phyloP scores from a whole-genome alignment of 2,329 filamentous ascomycete genomes.

The Lojkania enalia region DNA sequence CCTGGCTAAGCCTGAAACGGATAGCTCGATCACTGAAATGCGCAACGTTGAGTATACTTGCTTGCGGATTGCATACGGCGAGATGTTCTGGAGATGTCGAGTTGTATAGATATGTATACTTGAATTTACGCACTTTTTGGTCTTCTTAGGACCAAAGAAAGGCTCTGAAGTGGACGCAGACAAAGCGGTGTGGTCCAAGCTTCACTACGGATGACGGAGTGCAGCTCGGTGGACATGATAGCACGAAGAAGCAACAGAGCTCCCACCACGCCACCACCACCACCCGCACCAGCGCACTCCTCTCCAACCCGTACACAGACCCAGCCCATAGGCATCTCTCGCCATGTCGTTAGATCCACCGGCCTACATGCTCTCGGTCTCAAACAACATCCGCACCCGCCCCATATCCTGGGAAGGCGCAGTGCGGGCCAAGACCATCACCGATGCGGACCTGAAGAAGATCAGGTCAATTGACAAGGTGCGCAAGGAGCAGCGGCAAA shows the following conservation, averaged over 20 bases:
- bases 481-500: constrained; percentile 84
- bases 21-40: background rate
- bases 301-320: background rate
- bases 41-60: background rate
- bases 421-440: constrained; percentile 89
- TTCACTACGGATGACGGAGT: constrained; percentile 38
- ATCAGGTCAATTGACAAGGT: constrained; percentile 97
- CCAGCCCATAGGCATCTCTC: constrained; percentile 8
- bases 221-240: constrained; percentile 37
- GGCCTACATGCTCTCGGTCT: constrained; percentile 82
- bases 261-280: constrained; percentile 13
- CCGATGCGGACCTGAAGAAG: constrained; percentile 89
- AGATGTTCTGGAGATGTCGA: no score
- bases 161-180: no score
- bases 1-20: constrained; percentile 12
- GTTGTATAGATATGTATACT: no score
- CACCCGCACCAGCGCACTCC: constrained; percentile 5
- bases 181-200: constrained; percentile 19
- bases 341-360: constrained; percentile 89
- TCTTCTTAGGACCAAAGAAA: no score
- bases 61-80: no score
- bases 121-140: no score
- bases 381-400: constrained; percentile 94
- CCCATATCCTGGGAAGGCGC: constrained; percentile 98
- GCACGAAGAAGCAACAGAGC: constrained; percentile 35